Percentiles rank a stretch among this genome's conserved stretches.
Conservation (phyloP, 2,329 filamentous ascomycete species). For the Daldinia sp. region DNA sequence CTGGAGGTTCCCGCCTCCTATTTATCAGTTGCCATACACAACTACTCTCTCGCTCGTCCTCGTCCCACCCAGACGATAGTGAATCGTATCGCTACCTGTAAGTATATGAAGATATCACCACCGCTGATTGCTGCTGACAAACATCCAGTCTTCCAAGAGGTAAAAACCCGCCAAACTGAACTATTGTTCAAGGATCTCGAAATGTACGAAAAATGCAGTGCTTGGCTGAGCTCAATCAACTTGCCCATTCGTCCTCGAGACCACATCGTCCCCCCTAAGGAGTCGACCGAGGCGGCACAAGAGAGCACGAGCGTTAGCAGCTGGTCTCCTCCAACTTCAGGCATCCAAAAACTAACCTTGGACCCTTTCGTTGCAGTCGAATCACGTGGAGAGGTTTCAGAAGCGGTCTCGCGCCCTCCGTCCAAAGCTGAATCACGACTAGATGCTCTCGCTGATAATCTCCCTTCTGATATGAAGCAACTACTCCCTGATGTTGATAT, state of each 20-base stretch:
- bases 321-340: neutral
- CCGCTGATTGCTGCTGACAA: conserved; percentile 27
- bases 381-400: too few relatives aligned
- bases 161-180: conserved; percentile 39
- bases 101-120: conserved; percentile 23
- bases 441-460: too few relatives aligned
- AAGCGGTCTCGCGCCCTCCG: neutral
- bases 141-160: conserved; percentile 39
- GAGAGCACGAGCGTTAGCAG: neutral
- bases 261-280: neutral
- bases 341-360: too few relatives aligned
- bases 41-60: conserved; percentile 13
- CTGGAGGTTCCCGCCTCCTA: conserved; percentile 39
- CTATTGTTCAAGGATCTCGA: conserved; percentile 39
- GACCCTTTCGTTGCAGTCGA: neutral
- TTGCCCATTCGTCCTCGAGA: conserved; percentile 31
- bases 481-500: neutral
- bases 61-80: neutral
- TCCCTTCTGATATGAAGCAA: neutral
- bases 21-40: conserved; percentile 37
- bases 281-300: neutral
- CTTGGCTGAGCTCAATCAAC: conserved; percentile 43
- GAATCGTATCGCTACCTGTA: conserved; percentile 34
- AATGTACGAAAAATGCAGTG: conserved; percentile 29
- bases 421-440: neutral